Base-by-base conservation (phyloP, 495 filamentous ascomycete genomes). In the Penicillium ucsense region DNA sequence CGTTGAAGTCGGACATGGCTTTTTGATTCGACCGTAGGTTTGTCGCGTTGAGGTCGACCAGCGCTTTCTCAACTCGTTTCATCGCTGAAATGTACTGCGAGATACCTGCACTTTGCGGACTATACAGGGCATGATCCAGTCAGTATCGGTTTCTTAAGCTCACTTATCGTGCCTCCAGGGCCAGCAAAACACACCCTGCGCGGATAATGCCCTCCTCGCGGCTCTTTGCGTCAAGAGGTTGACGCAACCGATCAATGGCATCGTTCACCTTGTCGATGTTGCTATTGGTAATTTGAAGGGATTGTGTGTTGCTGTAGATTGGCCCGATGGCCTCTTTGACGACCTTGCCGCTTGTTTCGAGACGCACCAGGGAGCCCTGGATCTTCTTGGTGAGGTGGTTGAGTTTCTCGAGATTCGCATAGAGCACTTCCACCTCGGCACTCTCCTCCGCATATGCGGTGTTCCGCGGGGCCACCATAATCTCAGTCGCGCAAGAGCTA, bases 251-350 rank as follows among this genome's bases (percentile, higher is more conserved):
- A 36, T 96, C 89, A 52, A 97, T 96, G 30, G 89, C 87, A 50
- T 80, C 75, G 44, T 89, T 76, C 36, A 96, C 81, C 48, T 80
- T 76, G 55, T 96, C 90, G 57, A 99, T 89, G 60, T 97, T 96
- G 51, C 74, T 82, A 45, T 86, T 89, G 35, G 89, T 79, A 27
- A 80, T 77, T 62, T 96, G 94, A 4, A 96, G 78, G 35, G 79
- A 82, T 64, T 88, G 85, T 2, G 94, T 97, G 60, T 95, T 94
- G 56, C 86, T 89, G 63, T 89, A 89, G 30, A 97, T 83, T 6
- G 94, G 94, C 1, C 89, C 88, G 41, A 95, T 88, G 7, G 94
- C 88, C 50, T 95, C 84, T 49, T 90, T 84, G 10, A 97, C 89
- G 41, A 82, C 88, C 61, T 88, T 87, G 12, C 89, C 92, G 41